Evolutionary conservation across 306 rosid species (phyloP).

Genomic region (barrel medic (Medicago truncatula)): MtrunA17r5.0-ANR NC_053049.1:43817001-43817500

Average conservation of each 20-base stretch:
- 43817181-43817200: not conserved
- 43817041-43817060: slow-evolving; percentile 18
- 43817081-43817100: not conserved
- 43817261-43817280: not conserved
- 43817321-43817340: not conserved
- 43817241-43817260: not conserved
- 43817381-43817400: not conserved
- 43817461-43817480: not conserved
- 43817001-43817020: not conserved
- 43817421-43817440: not conserved
- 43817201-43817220: not conserved
- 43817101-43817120: not conserved
- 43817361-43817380: not conserved
- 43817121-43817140: not conserved
- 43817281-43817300: slow-evolving; percentile 34
- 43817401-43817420: not conserved
- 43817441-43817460: not conserved
- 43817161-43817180: slow-evolving; percentile 18
- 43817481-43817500: not conserved
- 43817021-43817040: slow-evolving; percentile 22
- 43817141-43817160: not conserved
- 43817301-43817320: slow-evolving; percentile 3
- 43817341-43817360: not conserved
- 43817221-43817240: not conserved
- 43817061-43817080: not conserved